These are phyloP conservation scores for Termitomyces sp. DNA, from an alignment of 768 basidiomycete genomes.

Conservation along the genomic window DNA sequence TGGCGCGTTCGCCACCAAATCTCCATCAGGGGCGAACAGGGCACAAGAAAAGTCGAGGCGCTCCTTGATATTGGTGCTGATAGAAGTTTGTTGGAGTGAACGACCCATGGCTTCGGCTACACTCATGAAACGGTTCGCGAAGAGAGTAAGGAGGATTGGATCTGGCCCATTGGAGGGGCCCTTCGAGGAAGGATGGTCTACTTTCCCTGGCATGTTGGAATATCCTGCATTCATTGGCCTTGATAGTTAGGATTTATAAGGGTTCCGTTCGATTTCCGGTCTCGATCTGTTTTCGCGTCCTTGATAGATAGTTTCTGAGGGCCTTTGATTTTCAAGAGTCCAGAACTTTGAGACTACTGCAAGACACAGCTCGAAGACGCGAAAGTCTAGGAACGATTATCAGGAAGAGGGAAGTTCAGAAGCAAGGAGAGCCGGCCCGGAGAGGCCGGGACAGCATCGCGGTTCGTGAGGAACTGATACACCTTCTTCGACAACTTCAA, in stretches of 20 bases:
- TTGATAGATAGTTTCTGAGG: background rate
- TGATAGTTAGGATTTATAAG: background rate
- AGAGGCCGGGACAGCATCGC: background rate
- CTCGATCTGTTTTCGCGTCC: background rate
- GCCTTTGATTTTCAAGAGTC: background rate
- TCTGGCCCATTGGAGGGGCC: constrained; percentile 51
- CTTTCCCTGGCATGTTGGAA: background rate
- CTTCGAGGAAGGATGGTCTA: constrained; percentile 5
- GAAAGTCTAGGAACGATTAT: background rate
- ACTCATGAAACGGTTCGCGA: constrained; percentile 96
- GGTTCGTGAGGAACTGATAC: background rate
- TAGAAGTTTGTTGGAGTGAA: constrained; percentile 84
- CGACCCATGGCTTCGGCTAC: constrained; percentile 96
- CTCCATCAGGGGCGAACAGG: constrained; percentile 90
- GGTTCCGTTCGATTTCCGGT: constrained; percentile 1
- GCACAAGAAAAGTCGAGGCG: constrained; percentile 94
- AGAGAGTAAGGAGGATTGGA: constrained; percentile 84
- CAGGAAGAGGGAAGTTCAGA: background rate
- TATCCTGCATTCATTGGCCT: background rate
- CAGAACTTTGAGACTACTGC: background rate
- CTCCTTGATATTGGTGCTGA: constrained; percentile 95
- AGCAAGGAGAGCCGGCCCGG: background rate
- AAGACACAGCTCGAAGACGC: background rate
- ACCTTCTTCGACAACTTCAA: background rate
- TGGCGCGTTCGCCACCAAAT: constrained; percentile 91